Conservation (phyloP, 2,329 filamentous ascomycete species). For the Ophiosphaerella korrae region DNA sequence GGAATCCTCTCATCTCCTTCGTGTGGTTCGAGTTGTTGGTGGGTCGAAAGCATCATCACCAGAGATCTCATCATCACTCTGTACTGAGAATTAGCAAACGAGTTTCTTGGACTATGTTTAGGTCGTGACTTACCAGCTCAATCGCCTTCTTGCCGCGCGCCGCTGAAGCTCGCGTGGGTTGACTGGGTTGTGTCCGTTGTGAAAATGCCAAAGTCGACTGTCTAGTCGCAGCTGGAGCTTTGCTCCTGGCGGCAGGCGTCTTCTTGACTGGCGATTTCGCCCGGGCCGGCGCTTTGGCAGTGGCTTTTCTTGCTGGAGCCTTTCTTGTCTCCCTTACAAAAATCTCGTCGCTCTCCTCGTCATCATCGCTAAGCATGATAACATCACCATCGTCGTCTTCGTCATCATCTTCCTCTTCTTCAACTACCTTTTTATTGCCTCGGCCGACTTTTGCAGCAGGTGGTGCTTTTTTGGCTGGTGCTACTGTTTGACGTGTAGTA, state of each 20-base stretch:
- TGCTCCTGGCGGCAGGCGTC: conserved; percentile 22
- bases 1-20: conserved; percentile 24
- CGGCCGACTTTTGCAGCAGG: conserved; percentile 42
- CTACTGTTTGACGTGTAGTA: conserved; percentile 38
- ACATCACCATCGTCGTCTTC: conserved; percentile 41
- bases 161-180: conserved; percentile 29
- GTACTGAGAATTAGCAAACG: conserved; percentile 8
- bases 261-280: conserved; percentile 38
- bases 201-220: conserved; percentile 52
- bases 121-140: conserved; percentile 46
- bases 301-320: conserved; percentile 34
- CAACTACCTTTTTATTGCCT: conserved; percentile 49
- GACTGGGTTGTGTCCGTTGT: conserved; percentile 44
- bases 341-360: conserved; percentile 54
- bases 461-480: conserved; percentile 40
- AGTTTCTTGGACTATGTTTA: neutral
- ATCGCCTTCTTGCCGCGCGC: conserved; percentile 40
- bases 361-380: conserved; percentile 54
- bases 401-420: conserved; percentile 51
- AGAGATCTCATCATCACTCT: conserved; percentile 51
- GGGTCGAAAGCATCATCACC: conserved; percentile 51
- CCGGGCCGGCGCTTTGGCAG: conserved; percentile 18
- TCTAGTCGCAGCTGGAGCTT: conserved; percentile 26
- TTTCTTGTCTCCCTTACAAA: conserved; percentile 47
- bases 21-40: conserved; percentile 28